These are phyloP conservation scores for Ceratocystis eucalypticola DNA, from an alignment of 2,329 filamentous ascomycete genomes.

Conservation along the genomic window DNA sequence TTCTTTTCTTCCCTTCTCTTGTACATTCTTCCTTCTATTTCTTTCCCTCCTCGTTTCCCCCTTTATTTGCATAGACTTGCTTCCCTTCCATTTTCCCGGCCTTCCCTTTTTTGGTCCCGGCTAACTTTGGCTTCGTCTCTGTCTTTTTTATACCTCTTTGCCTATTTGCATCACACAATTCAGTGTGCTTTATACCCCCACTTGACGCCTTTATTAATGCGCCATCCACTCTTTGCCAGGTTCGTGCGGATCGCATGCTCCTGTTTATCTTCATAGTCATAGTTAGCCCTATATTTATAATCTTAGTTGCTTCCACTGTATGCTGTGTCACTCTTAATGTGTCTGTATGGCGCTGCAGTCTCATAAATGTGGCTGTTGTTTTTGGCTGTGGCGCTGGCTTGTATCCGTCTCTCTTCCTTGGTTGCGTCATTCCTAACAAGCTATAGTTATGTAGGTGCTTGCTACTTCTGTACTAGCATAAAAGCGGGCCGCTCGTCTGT, in stretches of 20 bases:
- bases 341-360: neutral
- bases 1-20: constrained; percentile 1
- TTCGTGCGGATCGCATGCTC: neutral
- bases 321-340: neutral
- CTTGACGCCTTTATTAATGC: neutral
- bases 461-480: neutral
- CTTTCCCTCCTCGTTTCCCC: neutral
- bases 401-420: neutral
- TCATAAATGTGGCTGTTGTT: neutral
- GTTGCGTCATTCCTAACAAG: neutral
- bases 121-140: neutral
- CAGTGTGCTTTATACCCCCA: neutral
- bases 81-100: neutral
- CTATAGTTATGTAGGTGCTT: neutral
- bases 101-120: neutral
- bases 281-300: constrained; percentile 4
- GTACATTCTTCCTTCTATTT: neutral
- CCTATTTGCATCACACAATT: neutral
- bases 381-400: neutral
- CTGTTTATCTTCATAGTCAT: constrained; percentile 6
- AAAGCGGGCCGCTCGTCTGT: neutral
- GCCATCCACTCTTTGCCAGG: neutral
- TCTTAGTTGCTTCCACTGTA: neutral
- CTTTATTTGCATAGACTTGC: neutral
- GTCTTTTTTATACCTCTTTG: neutral